phyloP scores from a whole-genome alignment of 2,329 filamentous ascomycete genomes.

The Pseudopyricularia javanii region DNA sequence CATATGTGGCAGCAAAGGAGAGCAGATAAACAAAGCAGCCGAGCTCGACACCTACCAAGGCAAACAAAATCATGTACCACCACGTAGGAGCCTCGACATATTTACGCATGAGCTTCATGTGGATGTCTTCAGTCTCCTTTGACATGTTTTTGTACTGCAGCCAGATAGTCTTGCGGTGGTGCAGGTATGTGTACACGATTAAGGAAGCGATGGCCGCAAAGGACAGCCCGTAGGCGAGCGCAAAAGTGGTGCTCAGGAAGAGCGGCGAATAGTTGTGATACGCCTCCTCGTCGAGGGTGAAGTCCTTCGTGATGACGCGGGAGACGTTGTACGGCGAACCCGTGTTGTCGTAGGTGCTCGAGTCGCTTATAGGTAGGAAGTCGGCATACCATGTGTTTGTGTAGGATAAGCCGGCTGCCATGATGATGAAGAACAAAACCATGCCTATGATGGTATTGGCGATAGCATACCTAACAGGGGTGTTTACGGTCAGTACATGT shows the following conservation, averaged over 20 bases:
- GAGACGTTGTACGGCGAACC: conserved; percentile 51
- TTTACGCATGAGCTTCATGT: conserved; percentile 52
- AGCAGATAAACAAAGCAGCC: background rate
- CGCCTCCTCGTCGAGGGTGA: conserved; percentile 48
- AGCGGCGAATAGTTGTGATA: conserved; percentile 58
- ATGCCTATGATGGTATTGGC: conserved; percentile 61
- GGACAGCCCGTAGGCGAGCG: conserved; percentile 56
- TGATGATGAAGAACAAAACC: conserved; percentile 51
- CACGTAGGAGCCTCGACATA: conserved; percentile 50
- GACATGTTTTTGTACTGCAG: conserved; percentile 46
- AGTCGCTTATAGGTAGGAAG: conserved; percentile 59
- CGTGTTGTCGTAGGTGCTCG: conserved; percentile 60
- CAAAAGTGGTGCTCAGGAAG: conserved; percentile 61
- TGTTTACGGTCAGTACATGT: background rate
- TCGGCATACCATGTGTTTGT: conserved; percentile 50
- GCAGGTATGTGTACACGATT: conserved; percentile 54
- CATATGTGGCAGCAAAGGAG: conserved; percentile 3
- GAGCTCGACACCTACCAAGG: conserved; percentile 11
- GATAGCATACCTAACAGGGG: conserved; percentile 46
- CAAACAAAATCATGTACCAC: conserved; percentile 51
- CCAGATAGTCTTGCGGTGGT: conserved; percentile 57
- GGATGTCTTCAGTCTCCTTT: conserved; percentile 47
- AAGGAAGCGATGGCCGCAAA: conserved; percentile 61
- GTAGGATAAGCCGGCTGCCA: conserved; percentile 50
- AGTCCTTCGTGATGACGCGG: conserved; percentile 47